Base-by-base conservation (phyloP, 768 basidiomycete genomes). In the Postia placenta region DNA sequence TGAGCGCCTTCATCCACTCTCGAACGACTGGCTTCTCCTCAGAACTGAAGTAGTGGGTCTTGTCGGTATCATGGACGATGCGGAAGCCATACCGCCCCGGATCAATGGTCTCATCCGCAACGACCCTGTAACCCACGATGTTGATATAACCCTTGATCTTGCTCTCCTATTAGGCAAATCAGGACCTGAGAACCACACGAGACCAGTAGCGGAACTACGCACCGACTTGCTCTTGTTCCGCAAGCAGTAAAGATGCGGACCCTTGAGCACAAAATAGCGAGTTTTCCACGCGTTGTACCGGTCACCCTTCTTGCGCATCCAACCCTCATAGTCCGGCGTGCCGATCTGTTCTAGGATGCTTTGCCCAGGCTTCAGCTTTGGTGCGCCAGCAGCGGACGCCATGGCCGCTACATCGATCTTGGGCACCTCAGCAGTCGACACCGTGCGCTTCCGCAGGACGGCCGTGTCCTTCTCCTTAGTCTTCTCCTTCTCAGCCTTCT, bases 1-100 rank as follows among this genome's bases (percentile, higher is more conserved):
- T 97, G 56, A 99, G 81, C 6, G 94, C 92, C 71, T 98, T 99
- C 96, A 98, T 98, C 95, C 96, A 98, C 56, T 92, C 92, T n/a
- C 96, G 81, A 42, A 96, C 77, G 30, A 81, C 68, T 0, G 69
- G 60, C 66, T 92, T 90, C 60, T 97, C 93, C 20, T 92, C 87
- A 0, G 91, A 92, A 54, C 89, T 91, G 69, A 99, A 99, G 61
- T 67, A 91, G 64, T 98, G 92, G 1, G 87, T 74, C 69, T 87
- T 90, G 64, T 92, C 88, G 5, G 76, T 69, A 39, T 92, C 90
- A 57, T 97, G 94, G 26, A 94, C 80, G 54, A 98, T 87, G 57
- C 90, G 78, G 81, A 98, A 98, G 4, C 92, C 94, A 67, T 95
- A 98, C 59, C 85, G 80, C 12, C 95, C 95, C 20, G 93, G 91